These are phyloP conservation scores for Aspergillus fijiensis DNA, from an alignment of 2,329 filamentous ascomycete species.

Conservation along the genomic window DNA sequence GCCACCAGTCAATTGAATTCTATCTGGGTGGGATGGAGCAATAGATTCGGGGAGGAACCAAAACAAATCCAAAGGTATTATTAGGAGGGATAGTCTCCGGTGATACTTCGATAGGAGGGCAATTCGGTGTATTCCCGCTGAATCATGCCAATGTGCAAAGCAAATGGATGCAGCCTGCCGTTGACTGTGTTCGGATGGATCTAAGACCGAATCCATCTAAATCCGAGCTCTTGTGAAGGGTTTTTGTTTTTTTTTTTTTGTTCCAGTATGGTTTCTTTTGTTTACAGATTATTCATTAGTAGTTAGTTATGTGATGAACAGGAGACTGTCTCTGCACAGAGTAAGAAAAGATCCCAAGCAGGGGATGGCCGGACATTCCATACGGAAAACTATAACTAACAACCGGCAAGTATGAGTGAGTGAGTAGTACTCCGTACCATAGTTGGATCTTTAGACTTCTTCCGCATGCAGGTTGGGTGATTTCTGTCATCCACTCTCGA, in stretches of 20 bases:
- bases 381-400: not conserved
- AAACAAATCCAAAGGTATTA: not conserved
- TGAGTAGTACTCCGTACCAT: too few species aligned
- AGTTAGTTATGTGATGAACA: not conserved
- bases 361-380: not conserved
- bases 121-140: constrained; percentile 6
- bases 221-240: not conserved
- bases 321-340: not conserved
- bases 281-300: not conserved
- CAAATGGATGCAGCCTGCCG: constrained; percentile 12
- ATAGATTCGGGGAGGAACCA: too few species aligned
- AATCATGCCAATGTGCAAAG: not conserved
- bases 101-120: not conserved
- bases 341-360: not conserved
- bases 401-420: too few species aligned
- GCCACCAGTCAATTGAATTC: too few species aligned
- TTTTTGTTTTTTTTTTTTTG: not conserved
- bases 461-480: too few species aligned
- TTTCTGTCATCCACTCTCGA: too few species aligned
- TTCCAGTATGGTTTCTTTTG: constrained; percentile 1
- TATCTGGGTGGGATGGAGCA: too few species aligned
- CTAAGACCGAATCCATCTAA: not conserved
- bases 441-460: too few species aligned
- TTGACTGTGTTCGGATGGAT: constrained; percentile 7
- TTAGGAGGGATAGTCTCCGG: not conserved